These are phyloP conservation scores for Didymella keratinophila DNA, from an alignment of 2,329 filamentous ascomycete species.

Conservation along the genomic window DNA sequence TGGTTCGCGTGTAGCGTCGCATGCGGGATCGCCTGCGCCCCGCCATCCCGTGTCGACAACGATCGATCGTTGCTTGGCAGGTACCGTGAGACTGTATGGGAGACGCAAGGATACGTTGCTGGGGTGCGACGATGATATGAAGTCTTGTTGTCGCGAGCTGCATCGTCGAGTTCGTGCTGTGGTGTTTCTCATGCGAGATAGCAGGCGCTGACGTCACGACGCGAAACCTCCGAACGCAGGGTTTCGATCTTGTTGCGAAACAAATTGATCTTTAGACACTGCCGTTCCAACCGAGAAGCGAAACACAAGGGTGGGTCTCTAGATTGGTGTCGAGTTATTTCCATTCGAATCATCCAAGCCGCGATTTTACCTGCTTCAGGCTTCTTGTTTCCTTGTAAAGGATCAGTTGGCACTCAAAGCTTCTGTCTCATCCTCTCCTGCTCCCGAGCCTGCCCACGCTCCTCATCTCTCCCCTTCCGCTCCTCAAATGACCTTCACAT, in stretches of 20 bases:
- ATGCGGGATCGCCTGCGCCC: constrained; percentile 4
- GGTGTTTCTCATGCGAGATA: background rate
- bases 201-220: constrained; percentile 14
- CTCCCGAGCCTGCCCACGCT: background rate
- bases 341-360: background rate
- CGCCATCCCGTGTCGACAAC: constrained; percentile 1
- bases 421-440: background rate
- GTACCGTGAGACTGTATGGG: background rate
- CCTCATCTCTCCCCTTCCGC: background rate
- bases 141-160: background rate
- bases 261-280: constrained; percentile 1
- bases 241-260: constrained; percentile 4
- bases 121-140: background rate
- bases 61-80: constrained; percentile 20
- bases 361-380: background rate
- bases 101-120: background rate
- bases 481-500: background rate
- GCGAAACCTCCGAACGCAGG: constrained; percentile 11
- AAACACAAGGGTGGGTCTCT: background rate
- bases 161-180: background rate
- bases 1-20: constrained; percentile 11
- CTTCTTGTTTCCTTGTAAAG: background rate
- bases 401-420: background rate
- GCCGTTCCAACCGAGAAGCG: constrained; percentile 18
- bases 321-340: background rate